A percentile compares a stretch with the other conserved stretches of the same genome.
Evolutionary conservation across 208 protist genomes (phyloP).

Genomic region (Acanthamoeba lenticulata): DNA sequence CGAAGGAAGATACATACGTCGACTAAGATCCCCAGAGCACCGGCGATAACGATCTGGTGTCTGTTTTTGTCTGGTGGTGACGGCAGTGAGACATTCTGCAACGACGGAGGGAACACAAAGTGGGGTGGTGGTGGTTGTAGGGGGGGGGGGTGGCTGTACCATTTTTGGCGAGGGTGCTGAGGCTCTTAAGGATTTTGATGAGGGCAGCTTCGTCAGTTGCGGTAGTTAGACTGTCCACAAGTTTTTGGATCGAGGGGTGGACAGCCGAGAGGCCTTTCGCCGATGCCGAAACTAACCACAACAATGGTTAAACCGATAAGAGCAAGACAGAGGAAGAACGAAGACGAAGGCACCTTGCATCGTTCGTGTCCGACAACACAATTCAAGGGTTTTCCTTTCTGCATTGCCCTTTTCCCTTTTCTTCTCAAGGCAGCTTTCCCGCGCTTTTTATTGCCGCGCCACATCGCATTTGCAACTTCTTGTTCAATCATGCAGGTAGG

Average conservation of each 20-base stretch:
- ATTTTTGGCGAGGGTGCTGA: slow-evolving; percentile 9
- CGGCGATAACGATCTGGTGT: slow-evolving; percentile 13
- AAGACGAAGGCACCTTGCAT: no score
- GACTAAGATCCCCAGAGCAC: not conserved
- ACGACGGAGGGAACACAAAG: not conserved
- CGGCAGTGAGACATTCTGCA: not conserved
- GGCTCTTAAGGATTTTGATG: not conserved
- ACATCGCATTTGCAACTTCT: no score
- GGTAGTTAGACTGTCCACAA: not conserved
- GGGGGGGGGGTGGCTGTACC: not conserved
- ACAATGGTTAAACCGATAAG: not conserved
- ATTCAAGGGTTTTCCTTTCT: no score
- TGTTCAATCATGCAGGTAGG: no score
- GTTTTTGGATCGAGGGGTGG: slow-evolving; percentile 33
- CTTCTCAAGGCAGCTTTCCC: no score
- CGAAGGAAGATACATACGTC: not conserved
- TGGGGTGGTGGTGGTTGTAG: not conserved
- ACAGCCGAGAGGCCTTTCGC: not conserved
- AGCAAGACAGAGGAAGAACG: not conserved
- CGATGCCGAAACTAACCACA: not conserved
- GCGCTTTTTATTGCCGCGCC: no score
- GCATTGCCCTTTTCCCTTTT: no score
- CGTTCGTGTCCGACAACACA: no score
- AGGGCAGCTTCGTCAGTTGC: not conserved
- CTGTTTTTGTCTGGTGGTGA: not conserved